Conservation (phyloP, 164 flowering plant species). For the Annona cherimola region DNA sequence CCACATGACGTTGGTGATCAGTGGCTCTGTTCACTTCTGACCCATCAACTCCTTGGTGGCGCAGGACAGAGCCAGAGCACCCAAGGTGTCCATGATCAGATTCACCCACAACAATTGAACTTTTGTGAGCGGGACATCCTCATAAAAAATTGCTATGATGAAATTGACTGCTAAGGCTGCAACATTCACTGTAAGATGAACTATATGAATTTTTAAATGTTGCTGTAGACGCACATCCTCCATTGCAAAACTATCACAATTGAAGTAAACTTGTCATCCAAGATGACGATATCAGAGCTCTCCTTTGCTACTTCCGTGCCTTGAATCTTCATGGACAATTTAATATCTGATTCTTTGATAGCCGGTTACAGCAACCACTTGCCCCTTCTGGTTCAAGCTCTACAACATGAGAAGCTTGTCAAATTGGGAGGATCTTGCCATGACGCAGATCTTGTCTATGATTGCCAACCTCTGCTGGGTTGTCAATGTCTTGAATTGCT, state of each 20-base stretch:
- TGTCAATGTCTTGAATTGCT: constrained; percentile 27
- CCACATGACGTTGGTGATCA: constrained; percentile 68
- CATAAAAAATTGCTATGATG: constrained; percentile 29
- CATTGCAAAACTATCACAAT: constrained; percentile 34
- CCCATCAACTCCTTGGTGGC: not conserved
- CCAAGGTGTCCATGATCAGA: constrained; percentile 30
- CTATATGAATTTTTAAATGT: constrained; percentile 45
- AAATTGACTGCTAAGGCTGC: constrained; percentile 37
- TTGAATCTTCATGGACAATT: constrained; percentile 42
- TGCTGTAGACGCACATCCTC: constrained; percentile 38
- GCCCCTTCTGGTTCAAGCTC: constrained; percentile 32
- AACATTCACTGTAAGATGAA: constrained; percentile 43
- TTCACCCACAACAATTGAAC: constrained; percentile 44
- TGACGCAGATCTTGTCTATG: constrained; percentile 30
- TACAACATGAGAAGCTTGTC: constrained; percentile 45
- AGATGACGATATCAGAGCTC: constrained; percentile 33
- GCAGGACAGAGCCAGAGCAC: constrained; percentile 5
- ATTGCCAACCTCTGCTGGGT: constrained; percentile 28
- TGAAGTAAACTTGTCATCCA: constrained; percentile 38
- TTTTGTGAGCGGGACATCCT: constrained; percentile 30
- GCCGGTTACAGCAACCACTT: constrained; percentile 42
- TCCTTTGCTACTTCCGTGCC: constrained; percentile 36
- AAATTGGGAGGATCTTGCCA: constrained; percentile 40
- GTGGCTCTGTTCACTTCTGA: constrained; percentile 27
- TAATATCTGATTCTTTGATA: constrained; percentile 37